A percentile compares a stretch with the other conserved stretches of the same genome.
Conservation (phyloP, 2,329 filamentous ascomycete genomes). For the Penicillium sp. region DNA sequence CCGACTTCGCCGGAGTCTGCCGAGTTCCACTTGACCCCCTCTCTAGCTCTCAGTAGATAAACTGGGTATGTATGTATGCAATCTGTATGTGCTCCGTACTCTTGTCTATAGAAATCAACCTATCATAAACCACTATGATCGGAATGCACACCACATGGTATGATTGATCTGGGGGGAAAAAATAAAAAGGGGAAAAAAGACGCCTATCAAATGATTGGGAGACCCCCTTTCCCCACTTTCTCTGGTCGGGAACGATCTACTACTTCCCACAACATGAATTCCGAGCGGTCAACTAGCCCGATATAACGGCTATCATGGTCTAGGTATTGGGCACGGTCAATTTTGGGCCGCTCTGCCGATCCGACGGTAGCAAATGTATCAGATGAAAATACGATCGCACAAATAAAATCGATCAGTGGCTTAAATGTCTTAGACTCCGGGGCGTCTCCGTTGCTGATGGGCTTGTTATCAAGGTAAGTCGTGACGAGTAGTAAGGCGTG, state of each 20-base stretch:
- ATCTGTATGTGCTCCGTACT: too few species aligned
- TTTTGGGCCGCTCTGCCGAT: constrained; percentile 14
- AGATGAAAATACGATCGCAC: neutral
- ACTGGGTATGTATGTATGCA: neutral
- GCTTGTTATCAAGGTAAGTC: neutral
- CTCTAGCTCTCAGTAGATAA: neutral
- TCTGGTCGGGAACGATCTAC: constrained; percentile 13
- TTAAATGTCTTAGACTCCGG: neutral
- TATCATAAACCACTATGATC: neutral
- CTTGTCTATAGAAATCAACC: neutral
- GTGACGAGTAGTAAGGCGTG: neutral
- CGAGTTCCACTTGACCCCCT: neutral
- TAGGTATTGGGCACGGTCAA: constrained; percentile 11
- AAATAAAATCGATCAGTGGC: neutral
- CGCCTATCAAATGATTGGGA: neutral
- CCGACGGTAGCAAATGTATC: neutral
- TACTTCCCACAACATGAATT: neutral
- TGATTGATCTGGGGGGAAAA: neutral
- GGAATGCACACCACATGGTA: neutral
- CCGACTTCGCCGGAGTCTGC: neutral
- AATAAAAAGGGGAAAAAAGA: neutral
- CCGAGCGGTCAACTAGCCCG: constrained; percentile 12
- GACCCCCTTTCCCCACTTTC: constrained; percentile 9
- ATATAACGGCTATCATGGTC: constrained; percentile 1
- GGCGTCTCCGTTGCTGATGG: neutral